Conservation (phyloP, 345 rosid species). For the Brassica nigra region DNA sequence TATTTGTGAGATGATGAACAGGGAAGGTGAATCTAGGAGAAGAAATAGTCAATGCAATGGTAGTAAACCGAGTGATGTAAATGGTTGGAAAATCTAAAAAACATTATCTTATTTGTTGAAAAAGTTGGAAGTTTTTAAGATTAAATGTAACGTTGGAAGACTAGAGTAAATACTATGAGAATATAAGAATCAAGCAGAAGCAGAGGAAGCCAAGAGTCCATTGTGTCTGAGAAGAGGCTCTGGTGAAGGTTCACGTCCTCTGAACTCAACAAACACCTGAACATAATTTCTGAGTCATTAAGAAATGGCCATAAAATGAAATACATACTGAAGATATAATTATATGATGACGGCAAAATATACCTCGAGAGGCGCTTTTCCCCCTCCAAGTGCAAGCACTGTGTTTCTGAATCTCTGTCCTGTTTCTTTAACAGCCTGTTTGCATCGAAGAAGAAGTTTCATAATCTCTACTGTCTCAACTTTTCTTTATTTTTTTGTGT, state of each 20-base stretch:
- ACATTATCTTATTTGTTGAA: conserved; percentile 17
- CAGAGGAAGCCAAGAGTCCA: conserved; percentile 55
- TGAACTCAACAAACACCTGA: conserved; percentile 87
- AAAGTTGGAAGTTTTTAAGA: not conserved
- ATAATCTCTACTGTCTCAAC: not conserved
- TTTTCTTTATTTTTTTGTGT: not conserved
- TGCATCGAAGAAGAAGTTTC: conserved; percentile 11
- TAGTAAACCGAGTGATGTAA: conserved; percentile 20
- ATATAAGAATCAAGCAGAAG: conserved; percentile 40
- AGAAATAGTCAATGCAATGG: conserved; percentile 3
- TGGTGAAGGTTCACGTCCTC: conserved; percentile 97
- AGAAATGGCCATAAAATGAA: not conserved
- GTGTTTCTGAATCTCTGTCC: conserved; percentile 87
- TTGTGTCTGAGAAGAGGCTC: conserved; percentile 88
- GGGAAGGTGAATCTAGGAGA: not conserved
- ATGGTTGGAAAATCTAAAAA: conserved; percentile 8
- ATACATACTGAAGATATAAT: not conserved
- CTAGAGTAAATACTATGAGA: not conserved
- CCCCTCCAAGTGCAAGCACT: conserved; percentile 95
- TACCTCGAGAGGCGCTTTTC: conserved; percentile 84
- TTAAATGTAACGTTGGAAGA: not conserved
- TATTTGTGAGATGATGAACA: conserved; percentile 23
- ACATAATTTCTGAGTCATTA: not conserved
- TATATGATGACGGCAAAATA: not conserved
- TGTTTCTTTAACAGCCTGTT: conserved; percentile 87